Base-by-base conservation (phyloP, 768 basidiomycete species). In the Mycena haematopus region DNA sequence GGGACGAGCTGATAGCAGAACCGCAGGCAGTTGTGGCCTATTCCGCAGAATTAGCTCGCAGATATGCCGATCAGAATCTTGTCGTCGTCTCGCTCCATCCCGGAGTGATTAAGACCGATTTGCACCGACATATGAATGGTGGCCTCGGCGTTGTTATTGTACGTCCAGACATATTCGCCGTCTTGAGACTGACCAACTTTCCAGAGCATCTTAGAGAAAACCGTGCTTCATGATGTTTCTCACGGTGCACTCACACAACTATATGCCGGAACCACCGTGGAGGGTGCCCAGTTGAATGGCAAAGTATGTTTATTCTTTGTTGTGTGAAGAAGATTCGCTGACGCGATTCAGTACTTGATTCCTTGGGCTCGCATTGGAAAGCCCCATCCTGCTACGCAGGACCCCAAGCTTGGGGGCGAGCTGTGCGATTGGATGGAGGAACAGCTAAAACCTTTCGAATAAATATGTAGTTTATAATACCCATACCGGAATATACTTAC, bases 71-170 rank as follows among this genome's bases (percentile, higher is more conserved):
- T 38, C 68, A 79, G 63, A 79, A 78, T 15, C 77, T 86, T 38
- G 75, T 84, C 0, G 77, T 78, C 3, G 76, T 73, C 27, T 71
- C 78, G 22, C 64, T 84, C 25, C 74, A 84, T 56, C 82, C 85
- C 0, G 80, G 82, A 8, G 73, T 69, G 36, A 65, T 69, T 49
- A 62, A 65, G 33, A 72, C 76, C 0, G 72, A 73, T 3, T 62
- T 73, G 49, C 61, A 63, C 35, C 68, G 72, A 14, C 65, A 72
- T 67, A 63, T 66, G 65, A 50, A 56, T 36, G 65, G 65, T 13
- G 60, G 33, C 27, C 60, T 66, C 6, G 61, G 61, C 42, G 27
- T 53, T 45, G 65, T 63, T 15, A 60, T 66, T 36, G 65, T 66
- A 35, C 21, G 65, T 24, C 33, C 33, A 8, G 17, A 7, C 17